These are phyloP conservation scores for Daldinia vernicosa DNA, from an alignment of 495 filamentous ascomycete genomes.

Conservation along the genomic window DNA sequence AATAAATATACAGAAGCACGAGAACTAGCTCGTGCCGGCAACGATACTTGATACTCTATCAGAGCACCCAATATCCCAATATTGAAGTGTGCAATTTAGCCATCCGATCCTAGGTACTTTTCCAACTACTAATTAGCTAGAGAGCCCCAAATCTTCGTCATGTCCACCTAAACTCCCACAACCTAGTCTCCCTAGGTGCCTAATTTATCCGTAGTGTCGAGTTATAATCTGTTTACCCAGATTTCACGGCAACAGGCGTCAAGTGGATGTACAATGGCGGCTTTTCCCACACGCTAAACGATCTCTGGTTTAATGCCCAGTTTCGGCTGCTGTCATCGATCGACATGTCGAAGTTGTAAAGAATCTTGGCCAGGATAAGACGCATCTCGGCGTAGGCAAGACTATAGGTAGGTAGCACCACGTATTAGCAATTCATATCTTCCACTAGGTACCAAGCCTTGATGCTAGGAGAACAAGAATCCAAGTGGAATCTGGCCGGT, in stretches of 20 bases:
- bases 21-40: not conserved
- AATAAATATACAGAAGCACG: not conserved
- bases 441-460: not conserved
- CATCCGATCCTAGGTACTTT: not conserved
- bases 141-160: not conserved
- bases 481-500: not conserved
- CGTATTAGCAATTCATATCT: conserved; percentile 11
- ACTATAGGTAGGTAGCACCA: conserved; percentile 31
- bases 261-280: conserved; percentile 45
- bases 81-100: not conserved
- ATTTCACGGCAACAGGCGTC: conserved; percentile 25
- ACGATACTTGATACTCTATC: not conserved
- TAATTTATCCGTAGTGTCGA: not conserved
- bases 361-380: conserved; percentile 58
- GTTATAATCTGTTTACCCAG: not conserved
- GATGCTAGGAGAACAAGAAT: not conserved
- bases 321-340: conserved; percentile 53
- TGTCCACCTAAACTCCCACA: not conserved
- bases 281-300: conserved; percentile 58
- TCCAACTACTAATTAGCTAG: not conserved
- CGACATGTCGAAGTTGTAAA: conserved; percentile 62
- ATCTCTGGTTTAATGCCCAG: conserved; percentile 49
- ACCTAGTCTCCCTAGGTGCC: not conserved
- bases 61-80: not conserved
- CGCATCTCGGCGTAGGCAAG: conserved; percentile 64